Evolutionary conservation across 1,284 basidiomycete genomes (phyloP).

Genomic region (Ceratobasidium sp.): DNA sequence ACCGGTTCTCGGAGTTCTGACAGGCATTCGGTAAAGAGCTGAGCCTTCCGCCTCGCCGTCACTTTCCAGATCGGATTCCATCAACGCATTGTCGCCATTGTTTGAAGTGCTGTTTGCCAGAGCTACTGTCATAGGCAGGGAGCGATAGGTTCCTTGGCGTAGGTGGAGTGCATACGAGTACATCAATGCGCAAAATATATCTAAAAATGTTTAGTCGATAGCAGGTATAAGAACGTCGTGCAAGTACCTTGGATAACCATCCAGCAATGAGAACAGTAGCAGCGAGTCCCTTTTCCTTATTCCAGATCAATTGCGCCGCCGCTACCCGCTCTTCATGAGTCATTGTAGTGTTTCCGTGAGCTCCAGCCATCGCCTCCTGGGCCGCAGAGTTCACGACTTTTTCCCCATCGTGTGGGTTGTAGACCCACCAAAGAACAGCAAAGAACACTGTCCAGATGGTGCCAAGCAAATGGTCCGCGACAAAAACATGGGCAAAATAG

Average conservation of each 20-base stretch:
- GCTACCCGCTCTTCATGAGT: conserved; percentile 66
- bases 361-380: conserved; percentile 79
- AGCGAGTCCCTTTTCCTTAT: conserved; percentile 84
- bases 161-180: conserved; percentile 96
- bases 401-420: conserved; percentile 88
- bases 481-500: conserved; percentile 91
- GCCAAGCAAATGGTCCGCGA: conserved; percentile 91
- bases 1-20: conserved; percentile 18
- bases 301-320: conserved; percentile 86
- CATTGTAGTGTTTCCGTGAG: conserved; percentile 57
- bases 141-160: conserved; percentile 87
- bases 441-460: conserved; percentile 93
- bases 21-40: conserved; percentile 34
- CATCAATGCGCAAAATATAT: conserved; percentile 90
- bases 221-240: neutral
- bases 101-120: conserved; percentile 38
- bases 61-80: conserved; percentile 39
- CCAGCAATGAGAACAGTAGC: conserved; percentile 78
- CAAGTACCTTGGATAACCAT: conserved; percentile 86
- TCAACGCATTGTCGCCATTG: conserved; percentile 30
- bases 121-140: conserved; percentile 65
- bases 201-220: conserved; percentile 53
- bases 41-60: conserved; percentile 43
- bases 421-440: conserved; percentile 87
- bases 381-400: conserved; percentile 81